Conservation (phyloP, 768 basidiomycete genomes). For the Macrolepiota dolichaula region DNA sequence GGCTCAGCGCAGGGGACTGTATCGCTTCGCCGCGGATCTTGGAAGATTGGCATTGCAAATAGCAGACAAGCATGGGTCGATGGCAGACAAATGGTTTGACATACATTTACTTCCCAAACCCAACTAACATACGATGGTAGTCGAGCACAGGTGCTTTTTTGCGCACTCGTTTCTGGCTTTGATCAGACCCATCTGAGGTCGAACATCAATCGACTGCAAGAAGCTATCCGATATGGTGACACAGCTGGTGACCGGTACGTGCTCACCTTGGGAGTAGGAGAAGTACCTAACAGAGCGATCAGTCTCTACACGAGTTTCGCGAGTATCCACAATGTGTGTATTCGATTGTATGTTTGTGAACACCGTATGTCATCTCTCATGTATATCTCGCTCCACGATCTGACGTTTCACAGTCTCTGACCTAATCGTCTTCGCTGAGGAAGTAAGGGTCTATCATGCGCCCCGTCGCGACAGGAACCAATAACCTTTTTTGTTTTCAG, state of each 20-base stretch:
- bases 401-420: slow-evolving; percentile 46
- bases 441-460: slow-evolving; percentile 34
- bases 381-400: not conserved
- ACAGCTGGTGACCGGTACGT: slow-evolving; percentile 64
- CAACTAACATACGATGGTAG: slow-evolving; percentile 26
- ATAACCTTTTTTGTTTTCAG: slow-evolving; percentile 25
- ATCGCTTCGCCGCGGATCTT: slow-evolving; percentile 65
- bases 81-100: slow-evolving; percentile 62
- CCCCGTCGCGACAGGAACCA: not conserved
- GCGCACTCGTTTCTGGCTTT: slow-evolving; percentile 62
- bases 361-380: slow-evolving; percentile 41
- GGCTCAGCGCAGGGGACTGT: slow-evolving; percentile 59
- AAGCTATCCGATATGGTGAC: slow-evolving; percentile 61
- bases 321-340: slow-evolving; percentile 49
- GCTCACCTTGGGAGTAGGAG: not conserved
- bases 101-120: not conserved
- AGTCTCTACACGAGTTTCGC: slow-evolving; percentile 66
- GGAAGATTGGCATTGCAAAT: slow-evolving; percentile 65
- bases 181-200: slow-evolving; percentile 62
- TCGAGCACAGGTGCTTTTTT: slow-evolving; percentile 59
- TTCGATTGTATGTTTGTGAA: slow-evolving; percentile 57
- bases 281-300: not conserved
- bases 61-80: slow-evolving; percentile 62
- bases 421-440: slow-evolving; percentile 54
- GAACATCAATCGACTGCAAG: slow-evolving; percentile 57